phyloP scores from a whole-genome alignment of 371 early-diverging fungal genomes.

The Haplosporangium sp. region DNA sequence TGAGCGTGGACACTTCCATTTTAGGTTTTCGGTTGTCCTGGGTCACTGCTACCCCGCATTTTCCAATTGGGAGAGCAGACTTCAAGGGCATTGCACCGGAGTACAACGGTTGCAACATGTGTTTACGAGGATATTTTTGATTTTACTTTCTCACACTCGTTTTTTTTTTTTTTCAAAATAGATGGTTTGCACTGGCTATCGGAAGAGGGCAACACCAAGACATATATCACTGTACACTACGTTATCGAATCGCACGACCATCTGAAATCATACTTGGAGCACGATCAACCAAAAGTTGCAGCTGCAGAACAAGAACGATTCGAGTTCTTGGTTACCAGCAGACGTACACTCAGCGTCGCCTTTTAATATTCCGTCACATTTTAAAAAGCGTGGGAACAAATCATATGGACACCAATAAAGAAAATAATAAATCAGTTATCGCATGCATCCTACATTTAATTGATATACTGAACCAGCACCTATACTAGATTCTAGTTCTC shows the following conservation, averaged over 20 bases:
- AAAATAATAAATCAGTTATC: no score
- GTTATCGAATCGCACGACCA: slow-evolving; percentile 59
- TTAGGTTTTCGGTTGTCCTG: slow-evolving; percentile 2
- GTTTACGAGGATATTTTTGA: background rate
- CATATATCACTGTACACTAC: slow-evolving; percentile 65
- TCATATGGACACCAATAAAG: no score
- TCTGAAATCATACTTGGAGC: slow-evolving; percentile 58
- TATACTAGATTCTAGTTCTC: slow-evolving; percentile 9
- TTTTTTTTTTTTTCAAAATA: slow-evolving; percentile 7
- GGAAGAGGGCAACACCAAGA: slow-evolving; percentile 64
- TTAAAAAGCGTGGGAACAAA: background rate
- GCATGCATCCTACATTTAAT: no score
- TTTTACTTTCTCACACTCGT: background rate
- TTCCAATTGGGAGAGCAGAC: background rate
- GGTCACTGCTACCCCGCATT: slow-evolving; percentile 23
- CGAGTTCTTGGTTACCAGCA: slow-evolving; percentile 52
- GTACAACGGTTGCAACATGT: background rate
- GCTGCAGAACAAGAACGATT: slow-evolving; percentile 51
- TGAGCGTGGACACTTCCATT: background rate
- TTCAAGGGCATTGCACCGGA: background rate
- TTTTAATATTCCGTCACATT: slow-evolving; percentile 10
- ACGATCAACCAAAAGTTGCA: slow-evolving; percentile 52
- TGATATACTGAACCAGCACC: no score
- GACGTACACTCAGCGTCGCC: slow-evolving; percentile 55
- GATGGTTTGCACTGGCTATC: slow-evolving; percentile 64